Evolutionary conservation across 2,329 filamentous ascomycete genomes (phyloP).

Genomic region (Colletotrichum lindemuthianum): DNA sequence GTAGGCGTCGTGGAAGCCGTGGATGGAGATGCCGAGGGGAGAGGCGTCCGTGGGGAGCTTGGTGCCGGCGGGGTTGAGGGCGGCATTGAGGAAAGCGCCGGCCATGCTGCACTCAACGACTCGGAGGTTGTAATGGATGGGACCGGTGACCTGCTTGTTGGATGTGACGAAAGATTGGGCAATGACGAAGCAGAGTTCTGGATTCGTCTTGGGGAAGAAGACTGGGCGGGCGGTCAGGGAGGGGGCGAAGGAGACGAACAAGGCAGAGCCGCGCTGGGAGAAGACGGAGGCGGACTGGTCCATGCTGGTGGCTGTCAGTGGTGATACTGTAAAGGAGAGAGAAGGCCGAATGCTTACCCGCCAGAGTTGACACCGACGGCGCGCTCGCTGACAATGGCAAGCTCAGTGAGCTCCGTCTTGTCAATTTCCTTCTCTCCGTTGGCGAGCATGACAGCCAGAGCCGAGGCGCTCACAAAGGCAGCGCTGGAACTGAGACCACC

Average conservation of each 20-base stretch:
- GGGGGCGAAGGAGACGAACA: slow-evolving; percentile 91
- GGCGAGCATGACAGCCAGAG: slow-evolving; percentile 86
- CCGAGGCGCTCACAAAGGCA: slow-evolving; percentile 90
- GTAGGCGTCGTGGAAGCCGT: slow-evolving; percentile 87
- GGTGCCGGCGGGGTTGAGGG: slow-evolving; percentile 65
- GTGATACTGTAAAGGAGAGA: background rate
- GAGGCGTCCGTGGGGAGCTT: slow-evolving; percentile 79
- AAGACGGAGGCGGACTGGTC: slow-evolving; percentile 97
- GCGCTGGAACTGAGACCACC: slow-evolving; percentile 94
- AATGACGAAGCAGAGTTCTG: slow-evolving; percentile 90
- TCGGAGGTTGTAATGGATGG: slow-evolving; percentile 94
- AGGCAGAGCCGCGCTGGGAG: slow-evolving; percentile 83
- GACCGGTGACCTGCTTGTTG: slow-evolving; percentile 93
- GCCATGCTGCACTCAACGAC: slow-evolving; percentile 96
- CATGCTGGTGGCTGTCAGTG: slow-evolving; percentile 69
- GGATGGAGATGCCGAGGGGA: slow-evolving; percentile 84
- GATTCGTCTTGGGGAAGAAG: slow-evolving; percentile 81
- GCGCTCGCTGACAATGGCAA: slow-evolving; percentile 94
- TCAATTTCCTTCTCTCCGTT: slow-evolving; percentile 83
- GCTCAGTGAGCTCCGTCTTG: slow-evolving; percentile 91
- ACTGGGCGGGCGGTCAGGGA: slow-evolving; percentile 80
- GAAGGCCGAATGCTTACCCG: slow-evolving; percentile 66
- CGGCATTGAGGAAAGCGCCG: slow-evolving; percentile 72
- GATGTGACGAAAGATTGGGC: slow-evolving; percentile 94
- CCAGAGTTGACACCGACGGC: slow-evolving; percentile 96